These are phyloP conservation scores for Nicotiana benthamiana DNA, from an alignment of 257 asterid species.

Conservation along the genomic window DNA sequence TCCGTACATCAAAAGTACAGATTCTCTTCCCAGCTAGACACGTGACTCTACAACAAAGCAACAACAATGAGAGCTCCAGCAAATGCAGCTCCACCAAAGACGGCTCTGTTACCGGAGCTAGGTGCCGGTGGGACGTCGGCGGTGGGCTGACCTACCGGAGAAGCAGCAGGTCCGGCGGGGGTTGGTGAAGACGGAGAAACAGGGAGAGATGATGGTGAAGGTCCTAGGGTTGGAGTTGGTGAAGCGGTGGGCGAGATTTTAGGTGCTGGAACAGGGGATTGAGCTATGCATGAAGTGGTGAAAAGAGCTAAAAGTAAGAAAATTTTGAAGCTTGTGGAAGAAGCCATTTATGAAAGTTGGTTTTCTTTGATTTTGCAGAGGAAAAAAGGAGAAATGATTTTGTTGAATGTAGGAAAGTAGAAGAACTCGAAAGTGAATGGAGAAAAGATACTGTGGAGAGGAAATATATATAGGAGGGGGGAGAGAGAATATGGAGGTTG, in stretches of 20 bases:
- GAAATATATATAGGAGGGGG: background rate
- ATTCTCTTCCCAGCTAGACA: conserved; percentile 16
- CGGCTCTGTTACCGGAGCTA: conserved; percentile 38
- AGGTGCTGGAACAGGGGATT: conserved; percentile 48
- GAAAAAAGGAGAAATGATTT: background rate
- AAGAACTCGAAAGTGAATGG: background rate
- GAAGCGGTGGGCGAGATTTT: conserved; percentile 44
- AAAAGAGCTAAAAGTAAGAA: conserved; percentile 41
- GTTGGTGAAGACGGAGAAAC: conserved; percentile 4
- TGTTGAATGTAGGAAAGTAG: background rate
- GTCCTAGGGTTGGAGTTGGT: conserved; percentile 9
- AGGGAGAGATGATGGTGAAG: conserved; percentile 1
- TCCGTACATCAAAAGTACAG: conserved; percentile 17
- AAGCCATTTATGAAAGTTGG: conserved; percentile 16
- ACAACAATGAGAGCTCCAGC: conserved; percentile 42
- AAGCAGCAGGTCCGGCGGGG: conserved; percentile 28
- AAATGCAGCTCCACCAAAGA: conserved; percentile 48
- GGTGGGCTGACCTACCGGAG: conserved; percentile 16
- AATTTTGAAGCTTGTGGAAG: conserved; percentile 20
- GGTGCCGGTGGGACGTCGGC: conserved; percentile 35
- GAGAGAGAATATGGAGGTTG: background rate
- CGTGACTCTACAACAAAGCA: conserved; percentile 44
- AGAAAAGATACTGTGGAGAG: background rate
- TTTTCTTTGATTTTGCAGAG: background rate
- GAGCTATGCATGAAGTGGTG: conserved; percentile 54